Evolutionary conservation across 805 yeast genomes (phyloP).

Genomic region (Spathaspora sp.): DNA sequence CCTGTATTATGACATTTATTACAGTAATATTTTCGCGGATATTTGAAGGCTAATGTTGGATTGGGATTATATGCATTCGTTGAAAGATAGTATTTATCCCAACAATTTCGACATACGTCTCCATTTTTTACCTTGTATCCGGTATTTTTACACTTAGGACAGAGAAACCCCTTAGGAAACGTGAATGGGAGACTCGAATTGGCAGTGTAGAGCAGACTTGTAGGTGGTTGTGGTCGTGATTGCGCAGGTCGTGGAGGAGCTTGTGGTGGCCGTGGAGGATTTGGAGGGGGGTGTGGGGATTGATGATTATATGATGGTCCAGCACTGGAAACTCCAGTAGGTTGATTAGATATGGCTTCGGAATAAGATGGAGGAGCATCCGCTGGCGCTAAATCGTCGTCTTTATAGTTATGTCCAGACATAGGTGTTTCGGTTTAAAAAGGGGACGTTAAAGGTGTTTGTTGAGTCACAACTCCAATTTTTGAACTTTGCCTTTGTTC

Average conservation of each 20-base stretch:
- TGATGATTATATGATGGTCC: not conserved
- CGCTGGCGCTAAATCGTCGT: constrained; percentile 9
- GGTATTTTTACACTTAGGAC: constrained; percentile 71
- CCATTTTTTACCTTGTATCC: constrained; percentile 57
- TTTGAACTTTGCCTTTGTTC: not conserved
- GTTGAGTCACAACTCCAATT: not conserved
- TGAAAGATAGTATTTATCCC: constrained; percentile 38
- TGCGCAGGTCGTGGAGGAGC: constrained; percentile 5
- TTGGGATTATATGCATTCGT: constrained; percentile 43
- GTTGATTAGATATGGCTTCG: constrained; percentile 29
- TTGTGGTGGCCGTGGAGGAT: constrained; percentile 1
- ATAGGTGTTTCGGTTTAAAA: not conserved
- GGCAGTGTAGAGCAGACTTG: constrained; percentile 40
- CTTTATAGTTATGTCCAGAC: not conserved
- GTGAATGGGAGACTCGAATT: constrained; percentile 56
- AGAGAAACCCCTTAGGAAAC: constrained; percentile 60
- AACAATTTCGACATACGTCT: constrained; percentile 64
- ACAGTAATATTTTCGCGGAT: constrained; percentile 62
- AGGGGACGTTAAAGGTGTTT: not conserved
- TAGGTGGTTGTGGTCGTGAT: constrained; percentile 7
- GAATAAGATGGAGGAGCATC: constrained; percentile 46
- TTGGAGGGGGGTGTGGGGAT: constrained; percentile 3
- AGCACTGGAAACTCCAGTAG: not conserved
- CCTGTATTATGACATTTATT: constrained; percentile 76
- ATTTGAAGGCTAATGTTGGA: constrained; percentile 56